Evolutionary conservation across 306 rosid genomes (phyloP).

Genomic region (Cicer yamashitae): DNA sequence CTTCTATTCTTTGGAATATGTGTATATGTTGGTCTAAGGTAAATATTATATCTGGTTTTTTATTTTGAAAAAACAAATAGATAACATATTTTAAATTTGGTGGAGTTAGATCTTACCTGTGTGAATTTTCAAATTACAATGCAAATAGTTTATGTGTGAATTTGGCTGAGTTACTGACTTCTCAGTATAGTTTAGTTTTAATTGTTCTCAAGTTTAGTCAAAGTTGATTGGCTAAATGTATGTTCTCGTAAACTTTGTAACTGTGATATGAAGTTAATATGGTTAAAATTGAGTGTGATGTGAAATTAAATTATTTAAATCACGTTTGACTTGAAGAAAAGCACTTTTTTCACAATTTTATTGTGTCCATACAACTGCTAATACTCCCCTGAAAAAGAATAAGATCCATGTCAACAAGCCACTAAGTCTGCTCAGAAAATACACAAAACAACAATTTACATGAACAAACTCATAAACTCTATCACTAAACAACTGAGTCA

Average conservation of each 20-base stretch:
- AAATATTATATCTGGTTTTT: slow-evolving; percentile 16
- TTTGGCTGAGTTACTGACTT: background rate
- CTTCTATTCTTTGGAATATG: slow-evolving; percentile 38
- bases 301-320: background rate
- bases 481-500: too few species aligned
- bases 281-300: background rate
- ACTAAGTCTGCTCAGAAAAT: too few species aligned
- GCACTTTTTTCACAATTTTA: background rate
- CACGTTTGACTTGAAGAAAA: background rate
- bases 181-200: background rate
- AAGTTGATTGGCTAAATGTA: background rate
- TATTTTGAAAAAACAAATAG: slow-evolving; percentile 2
- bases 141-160: background rate
- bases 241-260: background rate
- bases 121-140: background rate
- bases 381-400: background rate
- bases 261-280: background rate
- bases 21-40: slow-evolving; percentile 25
- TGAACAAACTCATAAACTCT: too few species aligned
- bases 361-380: background rate
- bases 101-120: background rate
- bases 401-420: too few species aligned
- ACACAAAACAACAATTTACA: too few species aligned
- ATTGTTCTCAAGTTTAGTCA: background rate
- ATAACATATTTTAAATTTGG: background rate